Evolutionary conservation across 192 early-diverging fungal genomes (phyloP).

Genomic region (Dimargaris xerosporica): DNA sequence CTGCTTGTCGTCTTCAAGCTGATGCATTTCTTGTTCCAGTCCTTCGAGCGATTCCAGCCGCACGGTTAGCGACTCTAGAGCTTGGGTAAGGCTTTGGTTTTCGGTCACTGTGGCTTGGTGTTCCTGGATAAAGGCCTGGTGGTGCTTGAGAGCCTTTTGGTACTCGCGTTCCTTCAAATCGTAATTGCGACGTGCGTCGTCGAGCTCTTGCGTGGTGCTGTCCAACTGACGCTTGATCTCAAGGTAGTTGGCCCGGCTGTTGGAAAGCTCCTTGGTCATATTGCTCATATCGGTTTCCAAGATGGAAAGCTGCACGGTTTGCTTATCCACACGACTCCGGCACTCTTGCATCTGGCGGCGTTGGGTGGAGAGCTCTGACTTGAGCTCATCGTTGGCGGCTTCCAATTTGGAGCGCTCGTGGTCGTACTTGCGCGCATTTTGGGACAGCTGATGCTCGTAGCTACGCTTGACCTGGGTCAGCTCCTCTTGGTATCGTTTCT

Average conservation of each 20-base stretch:
- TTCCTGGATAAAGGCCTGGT: neutral
- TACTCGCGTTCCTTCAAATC: neutral
- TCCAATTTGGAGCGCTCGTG: neutral
- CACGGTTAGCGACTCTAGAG: neutral
- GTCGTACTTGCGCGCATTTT: neutral
- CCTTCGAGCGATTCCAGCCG: neutral
- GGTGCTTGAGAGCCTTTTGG: neutral
- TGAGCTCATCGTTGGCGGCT: neutral
- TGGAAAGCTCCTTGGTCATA: neutral
- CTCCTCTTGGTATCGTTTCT: neutral
- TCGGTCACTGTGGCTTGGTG: neutral
- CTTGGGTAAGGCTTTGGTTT: neutral
- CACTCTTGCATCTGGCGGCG: conserved; percentile 1
- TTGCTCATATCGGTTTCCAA: neutral
- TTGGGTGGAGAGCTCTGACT: neutral
- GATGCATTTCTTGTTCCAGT: neutral
- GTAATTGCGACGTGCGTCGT: too few relatives aligned
- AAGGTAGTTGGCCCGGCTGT: conserved; percentile 1
- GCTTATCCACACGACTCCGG: neutral
- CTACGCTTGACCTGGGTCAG: neutral
- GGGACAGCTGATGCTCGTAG: neutral
- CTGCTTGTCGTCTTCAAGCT: neutral
- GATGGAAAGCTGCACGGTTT: neutral
- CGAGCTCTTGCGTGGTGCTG: neutral
- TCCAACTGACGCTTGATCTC: neutral